Evolutionary conservation across 2,329 filamentous ascomycete genomes (phyloP).

Genomic region (Colletotrichum abscissum): DNA sequence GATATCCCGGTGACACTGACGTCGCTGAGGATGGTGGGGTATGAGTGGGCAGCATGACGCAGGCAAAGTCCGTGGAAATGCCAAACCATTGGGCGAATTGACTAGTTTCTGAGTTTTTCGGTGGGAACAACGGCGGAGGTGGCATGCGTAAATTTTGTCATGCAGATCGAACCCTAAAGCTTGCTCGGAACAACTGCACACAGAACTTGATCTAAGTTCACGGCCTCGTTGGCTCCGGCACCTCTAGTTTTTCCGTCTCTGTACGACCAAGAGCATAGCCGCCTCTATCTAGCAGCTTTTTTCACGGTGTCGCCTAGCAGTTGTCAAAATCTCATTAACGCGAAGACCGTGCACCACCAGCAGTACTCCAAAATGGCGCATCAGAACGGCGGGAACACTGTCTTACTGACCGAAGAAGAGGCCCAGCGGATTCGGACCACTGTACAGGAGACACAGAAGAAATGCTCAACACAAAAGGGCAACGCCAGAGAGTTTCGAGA

Average conservation of each 20-base stretch:
- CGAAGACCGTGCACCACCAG: neutral
- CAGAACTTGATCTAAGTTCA: neutral
- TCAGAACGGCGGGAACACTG: constrained; percentile 38
- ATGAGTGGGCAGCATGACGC: neutral
- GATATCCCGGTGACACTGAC: neutral
- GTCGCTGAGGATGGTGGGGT: neutral
- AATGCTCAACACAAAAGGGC: constrained; percentile 39
- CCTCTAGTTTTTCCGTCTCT: neutral
- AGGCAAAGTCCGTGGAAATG: neutral
- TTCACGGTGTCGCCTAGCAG: neutral
- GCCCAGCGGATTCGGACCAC: constrained; percentile 42
- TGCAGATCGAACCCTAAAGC: constrained; percentile 10
- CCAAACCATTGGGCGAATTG: neutral
- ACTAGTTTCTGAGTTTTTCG: neutral
- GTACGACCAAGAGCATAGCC: neutral
- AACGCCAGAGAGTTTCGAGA: constrained; percentile 17
- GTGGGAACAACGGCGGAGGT: constrained; percentile 4
- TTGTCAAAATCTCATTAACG: too few relatives aligned
- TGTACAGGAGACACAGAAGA: constrained; percentile 37
- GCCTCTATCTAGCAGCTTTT: neutral
- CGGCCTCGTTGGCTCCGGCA: neutral
- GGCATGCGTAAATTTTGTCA: neutral
- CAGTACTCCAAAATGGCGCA: neutral
- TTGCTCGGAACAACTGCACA: neutral
- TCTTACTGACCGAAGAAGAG: constrained; percentile 47